These are phyloP conservation scores for Zalerion maritima DNA, from an alignment of 495 filamentous ascomycete species.

Conservation along the genomic window DNA sequence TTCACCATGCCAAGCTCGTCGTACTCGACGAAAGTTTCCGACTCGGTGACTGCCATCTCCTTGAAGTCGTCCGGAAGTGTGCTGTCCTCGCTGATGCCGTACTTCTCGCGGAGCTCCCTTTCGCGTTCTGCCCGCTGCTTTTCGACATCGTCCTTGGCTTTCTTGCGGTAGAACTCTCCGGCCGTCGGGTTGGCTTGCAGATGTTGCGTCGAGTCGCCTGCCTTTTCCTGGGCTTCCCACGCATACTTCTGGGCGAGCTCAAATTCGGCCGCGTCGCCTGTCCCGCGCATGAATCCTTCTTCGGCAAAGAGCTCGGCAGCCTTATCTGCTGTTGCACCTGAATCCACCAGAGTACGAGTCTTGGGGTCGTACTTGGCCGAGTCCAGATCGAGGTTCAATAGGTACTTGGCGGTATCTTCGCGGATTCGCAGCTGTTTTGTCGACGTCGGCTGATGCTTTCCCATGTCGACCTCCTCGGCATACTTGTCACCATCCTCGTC, in stretches of 20 bases:
- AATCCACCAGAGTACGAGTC: slow-evolving; percentile 84
- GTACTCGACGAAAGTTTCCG: slow-evolving; percentile 88
- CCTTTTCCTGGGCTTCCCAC: slow-evolving; percentile 84
- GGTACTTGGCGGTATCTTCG: slow-evolving; percentile 97
- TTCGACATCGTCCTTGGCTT: slow-evolving; percentile 55
- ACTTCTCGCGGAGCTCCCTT: slow-evolving; percentile 67
- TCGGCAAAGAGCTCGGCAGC: slow-evolving; percentile 83
- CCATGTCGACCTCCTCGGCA: slow-evolving; percentile 95
- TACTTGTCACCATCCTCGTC: slow-evolving; percentile 55
- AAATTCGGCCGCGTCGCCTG: slow-evolving; percentile 90
- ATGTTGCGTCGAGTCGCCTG: slow-evolving; percentile 60
- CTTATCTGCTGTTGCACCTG: slow-evolving; percentile 67
- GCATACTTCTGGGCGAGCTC: slow-evolving; percentile 79
- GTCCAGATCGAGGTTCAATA: slow-evolving; percentile 86
- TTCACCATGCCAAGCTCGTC: slow-evolving; percentile 82
- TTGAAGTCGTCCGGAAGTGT: slow-evolving; percentile 46
- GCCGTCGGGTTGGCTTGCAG: slow-evolving; percentile 93
- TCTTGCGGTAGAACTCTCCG: slow-evolving; percentile 69
- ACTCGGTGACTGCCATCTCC: slow-evolving; percentile 56
- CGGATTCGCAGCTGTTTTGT: slow-evolving; percentile 81
- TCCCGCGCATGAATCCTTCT: slow-evolving; percentile 80
- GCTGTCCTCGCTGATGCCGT: slow-evolving; percentile 55
- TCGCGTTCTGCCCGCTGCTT: slow-evolving; percentile 50
- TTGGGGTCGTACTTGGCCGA: slow-evolving; percentile 98
- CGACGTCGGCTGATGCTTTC: slow-evolving; percentile 73